Conservation (phyloP, 331 rosid genomes). For the Phaseolus coccineus region DNA sequence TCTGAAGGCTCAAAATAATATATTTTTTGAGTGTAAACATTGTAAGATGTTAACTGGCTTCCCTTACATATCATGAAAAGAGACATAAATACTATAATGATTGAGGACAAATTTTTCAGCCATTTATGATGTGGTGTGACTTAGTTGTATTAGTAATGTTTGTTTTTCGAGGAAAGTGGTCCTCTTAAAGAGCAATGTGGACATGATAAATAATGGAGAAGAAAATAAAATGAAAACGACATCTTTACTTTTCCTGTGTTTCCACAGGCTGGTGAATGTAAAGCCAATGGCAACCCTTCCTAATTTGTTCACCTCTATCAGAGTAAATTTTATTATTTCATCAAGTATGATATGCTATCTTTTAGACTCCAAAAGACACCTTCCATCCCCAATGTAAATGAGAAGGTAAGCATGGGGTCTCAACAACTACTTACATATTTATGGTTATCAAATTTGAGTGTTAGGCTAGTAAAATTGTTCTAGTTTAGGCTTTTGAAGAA, state of each 20-base stretch:
- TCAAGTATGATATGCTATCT: no score
- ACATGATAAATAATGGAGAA: not conserved
- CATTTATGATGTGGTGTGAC: not conserved
- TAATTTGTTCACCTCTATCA: no score
- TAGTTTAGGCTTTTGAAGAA: no score
- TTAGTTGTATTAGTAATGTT: not conserved
- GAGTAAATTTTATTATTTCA: no score
- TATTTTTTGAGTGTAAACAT: not conserved
- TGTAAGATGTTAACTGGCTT: not conserved
- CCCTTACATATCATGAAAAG: not conserved
- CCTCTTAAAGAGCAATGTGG: not conserved
- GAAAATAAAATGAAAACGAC: not conserved
- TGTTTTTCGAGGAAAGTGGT: not conserved
- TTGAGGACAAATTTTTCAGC: not conserved
- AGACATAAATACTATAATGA: not conserved
- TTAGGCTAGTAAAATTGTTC: no score
- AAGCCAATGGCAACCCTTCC: no score
- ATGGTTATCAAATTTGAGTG: no score
- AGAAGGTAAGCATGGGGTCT: not conserved
- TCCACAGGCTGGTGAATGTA: no score
- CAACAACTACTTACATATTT: not conserved
- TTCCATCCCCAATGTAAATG: not conserved
- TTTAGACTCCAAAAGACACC: no score
- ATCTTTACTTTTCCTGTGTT: no score
- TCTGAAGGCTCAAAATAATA: no score